Evolutionary conservation across 179 eudicot genomes (phyloP).

Genomic region (Silene coronaria): DNA sequence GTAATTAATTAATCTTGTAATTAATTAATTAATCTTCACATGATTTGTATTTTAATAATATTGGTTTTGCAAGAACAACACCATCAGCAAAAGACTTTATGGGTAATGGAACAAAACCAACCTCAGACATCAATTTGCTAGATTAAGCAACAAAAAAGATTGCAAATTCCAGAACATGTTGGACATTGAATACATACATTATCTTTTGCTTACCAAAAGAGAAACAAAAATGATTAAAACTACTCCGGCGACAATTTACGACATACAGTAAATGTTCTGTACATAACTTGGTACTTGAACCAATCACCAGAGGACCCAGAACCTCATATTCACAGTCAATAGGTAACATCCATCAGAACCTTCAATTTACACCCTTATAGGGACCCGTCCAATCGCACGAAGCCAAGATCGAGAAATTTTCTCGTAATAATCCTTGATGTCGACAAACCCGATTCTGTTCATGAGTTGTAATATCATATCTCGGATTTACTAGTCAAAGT

Average conservation of each 20-base stretch:
- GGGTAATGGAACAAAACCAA: too few relatives aligned
- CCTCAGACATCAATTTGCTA: too few relatives aligned
- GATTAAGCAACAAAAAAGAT: too few relatives aligned
- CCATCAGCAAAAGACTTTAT: too few relatives aligned
- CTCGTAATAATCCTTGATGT: neutral
- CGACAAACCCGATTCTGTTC: neutral
- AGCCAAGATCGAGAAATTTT: conserved; percentile 1
- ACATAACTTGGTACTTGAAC: neutral
- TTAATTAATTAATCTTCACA: neutral
- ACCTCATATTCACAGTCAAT: neutral
- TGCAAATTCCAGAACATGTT: too few relatives aligned
- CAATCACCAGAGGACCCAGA: neutral
- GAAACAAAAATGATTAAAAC: too few relatives aligned
- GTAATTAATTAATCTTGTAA: neutral
- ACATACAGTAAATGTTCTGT: neutral
- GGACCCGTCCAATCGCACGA: neutral
- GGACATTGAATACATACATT: too few relatives aligned
- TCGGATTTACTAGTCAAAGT: conserved; percentile 31
- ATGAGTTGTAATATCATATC: conserved; percentile 13
- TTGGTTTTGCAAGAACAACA: neutral
- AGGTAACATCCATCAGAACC: neutral
- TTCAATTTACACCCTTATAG: neutral
- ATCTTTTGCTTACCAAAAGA: too few relatives aligned
- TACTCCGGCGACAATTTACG: neutral
- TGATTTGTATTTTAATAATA: neutral